Evolutionary conservation across 2,329 filamentous ascomycete species (phyloP).

Genomic region (Helicocarpus griseus): DNA sequence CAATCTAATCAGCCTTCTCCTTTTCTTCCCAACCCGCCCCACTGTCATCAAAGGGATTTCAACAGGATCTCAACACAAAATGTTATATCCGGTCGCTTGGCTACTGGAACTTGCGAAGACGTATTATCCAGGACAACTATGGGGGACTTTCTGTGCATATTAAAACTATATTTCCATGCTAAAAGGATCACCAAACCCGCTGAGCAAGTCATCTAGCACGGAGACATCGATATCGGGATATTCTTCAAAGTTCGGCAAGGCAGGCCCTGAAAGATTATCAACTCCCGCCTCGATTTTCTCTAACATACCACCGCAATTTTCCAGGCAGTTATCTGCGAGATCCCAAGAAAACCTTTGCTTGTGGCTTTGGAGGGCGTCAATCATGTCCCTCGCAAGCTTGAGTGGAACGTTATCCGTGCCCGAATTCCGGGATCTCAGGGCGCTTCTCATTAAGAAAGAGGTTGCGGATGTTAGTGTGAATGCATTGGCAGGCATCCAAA

Average conservation of each 20-base stretch:
- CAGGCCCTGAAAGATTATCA: neutral
- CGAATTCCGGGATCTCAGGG: constrained; percentile 35
- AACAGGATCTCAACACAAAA: too few species aligned
- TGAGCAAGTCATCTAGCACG: constrained; percentile 4
- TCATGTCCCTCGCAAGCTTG: constrained; percentile 35
- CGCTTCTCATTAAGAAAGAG: constrained; percentile 42
- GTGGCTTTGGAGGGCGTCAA: constrained; percentile 32
- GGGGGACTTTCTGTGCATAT: too few species aligned
- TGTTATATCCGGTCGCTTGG: too few species aligned
- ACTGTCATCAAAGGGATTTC: too few species aligned
- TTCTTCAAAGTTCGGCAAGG: constrained; percentile 2
- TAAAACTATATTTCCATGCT: neutral
- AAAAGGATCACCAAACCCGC: constrained; percentile 3
- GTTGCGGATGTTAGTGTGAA: constrained; percentile 42
- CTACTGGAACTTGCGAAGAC: too few species aligned
- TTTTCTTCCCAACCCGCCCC: too few species aligned
- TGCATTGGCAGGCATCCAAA: constrained; percentile 42
- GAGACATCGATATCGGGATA: constrained; percentile 2
- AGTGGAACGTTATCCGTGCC: constrained; percentile 31
- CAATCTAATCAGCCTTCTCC: too few species aligned
- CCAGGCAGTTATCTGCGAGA: constrained; percentile 42
- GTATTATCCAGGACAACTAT: too few species aligned
- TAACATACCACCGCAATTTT: constrained; percentile 39
- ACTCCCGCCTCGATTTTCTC: constrained; percentile 27
- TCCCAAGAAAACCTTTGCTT: constrained; percentile 39